phyloP scores from a whole-genome alignment of 768 basidiomycete genomes.

The Collybia mongolica region DNA sequence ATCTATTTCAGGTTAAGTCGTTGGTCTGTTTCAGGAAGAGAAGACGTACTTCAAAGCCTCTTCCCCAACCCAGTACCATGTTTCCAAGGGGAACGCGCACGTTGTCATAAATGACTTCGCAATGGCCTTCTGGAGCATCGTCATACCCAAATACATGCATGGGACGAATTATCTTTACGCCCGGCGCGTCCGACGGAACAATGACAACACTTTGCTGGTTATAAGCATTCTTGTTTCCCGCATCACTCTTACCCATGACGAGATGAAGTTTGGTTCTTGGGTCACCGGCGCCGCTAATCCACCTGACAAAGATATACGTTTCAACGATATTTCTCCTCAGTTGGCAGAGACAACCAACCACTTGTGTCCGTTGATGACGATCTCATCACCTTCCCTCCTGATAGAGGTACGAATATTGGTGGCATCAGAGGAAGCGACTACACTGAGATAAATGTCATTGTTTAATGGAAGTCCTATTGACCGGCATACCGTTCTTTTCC shows the following conservation, averaged over 20 bases:
- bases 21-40: neutral
- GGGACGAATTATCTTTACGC: constrained; percentile 87
- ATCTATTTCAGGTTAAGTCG: constrained; percentile 41
- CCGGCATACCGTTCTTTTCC: constrained; percentile 71
- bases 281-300: constrained; percentile 97
- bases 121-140: constrained; percentile 96
- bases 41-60: constrained; percentile 79
- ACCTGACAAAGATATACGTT: constrained; percentile 48
- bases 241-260: constrained; percentile 94
- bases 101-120: constrained; percentile 92
- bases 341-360: constrained; percentile 49
- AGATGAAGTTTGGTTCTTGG: constrained; percentile 87
- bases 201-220: constrained; percentile 92
- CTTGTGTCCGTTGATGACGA: constrained; percentile 95
- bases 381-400: constrained; percentile 77
- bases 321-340: neutral
- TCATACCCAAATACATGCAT: constrained; percentile 95
- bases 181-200: constrained; percentile 85
- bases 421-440: constrained; percentile 93
- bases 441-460: constrained; percentile 7
- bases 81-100: constrained; percentile 86
- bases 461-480: neutral
- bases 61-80: constrained; percentile 89
- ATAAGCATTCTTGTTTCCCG: constrained; percentile 72
- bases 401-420: constrained; percentile 92